These are phyloP conservation scores for Saraca asoca DNA, from an alignment of 331 rosid genomes.

Conservation along the genomic window DNA sequence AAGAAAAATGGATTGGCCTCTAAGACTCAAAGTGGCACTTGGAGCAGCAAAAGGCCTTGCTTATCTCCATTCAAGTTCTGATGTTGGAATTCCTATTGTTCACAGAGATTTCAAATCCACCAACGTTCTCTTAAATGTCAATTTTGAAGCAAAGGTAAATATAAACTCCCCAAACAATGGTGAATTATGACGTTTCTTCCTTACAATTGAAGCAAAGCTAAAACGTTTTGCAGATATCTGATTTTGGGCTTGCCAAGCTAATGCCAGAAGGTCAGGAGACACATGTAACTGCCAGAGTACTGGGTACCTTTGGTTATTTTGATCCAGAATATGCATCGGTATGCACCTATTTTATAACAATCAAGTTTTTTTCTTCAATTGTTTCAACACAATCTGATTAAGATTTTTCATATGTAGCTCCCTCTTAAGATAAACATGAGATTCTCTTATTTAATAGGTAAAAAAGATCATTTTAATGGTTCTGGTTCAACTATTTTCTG, in stretches of 20 bases:
- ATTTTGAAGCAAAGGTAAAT: conserved; percentile 72
- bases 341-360: conserved; percentile 32
- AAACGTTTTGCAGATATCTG: conserved; percentile 68
- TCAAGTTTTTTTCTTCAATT: neutral
- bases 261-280: conserved; percentile 95
- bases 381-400: neutral
- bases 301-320: conserved; percentile 96
- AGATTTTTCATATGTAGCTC: conserved; percentile 19
- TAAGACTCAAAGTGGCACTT: conserved; percentile 74
- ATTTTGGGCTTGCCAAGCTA: conserved; percentile 92
- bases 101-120: conserved; percentile 93
- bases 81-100: conserved; percentile 80
- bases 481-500: no score
- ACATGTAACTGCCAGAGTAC: conserved; percentile 77
- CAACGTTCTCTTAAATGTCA: conserved; percentile 63
- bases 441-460: neutral
- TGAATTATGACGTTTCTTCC: conserved; percentile 7
- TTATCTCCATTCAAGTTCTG: conserved; percentile 75
- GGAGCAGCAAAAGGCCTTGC: conserved; percentile 95
- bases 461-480: neutral
- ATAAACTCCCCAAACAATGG: neutral
- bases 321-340: conserved; percentile 97
- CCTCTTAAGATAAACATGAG: conserved; percentile 12
- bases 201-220: conserved; percentile 6
- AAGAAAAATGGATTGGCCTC: conserved; percentile 77